phyloP scores from a whole-genome alignment of 495 filamentous ascomycete genomes.

The Xanthoparmelia taractica region DNA sequence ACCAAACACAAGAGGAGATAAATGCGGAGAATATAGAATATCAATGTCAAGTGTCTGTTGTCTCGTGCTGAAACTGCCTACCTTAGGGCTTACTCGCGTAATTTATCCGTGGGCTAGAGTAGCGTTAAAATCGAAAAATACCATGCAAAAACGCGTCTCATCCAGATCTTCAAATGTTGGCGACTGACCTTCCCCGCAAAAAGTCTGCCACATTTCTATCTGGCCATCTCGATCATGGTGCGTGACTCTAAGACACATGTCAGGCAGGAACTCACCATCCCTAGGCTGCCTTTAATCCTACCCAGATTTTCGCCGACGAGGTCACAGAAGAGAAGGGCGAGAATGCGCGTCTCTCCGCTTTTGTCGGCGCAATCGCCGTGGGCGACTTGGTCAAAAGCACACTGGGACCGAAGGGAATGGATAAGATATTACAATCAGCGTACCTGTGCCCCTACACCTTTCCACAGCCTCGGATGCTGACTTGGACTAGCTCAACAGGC shows the following conservation, averaged over 20 bases:
- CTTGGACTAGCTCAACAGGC: slow-evolving; percentile 65
- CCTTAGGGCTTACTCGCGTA: too few relatives aligned
- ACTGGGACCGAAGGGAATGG: slow-evolving; percentile 96
- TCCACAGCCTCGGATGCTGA: slow-evolving; percentile 19
- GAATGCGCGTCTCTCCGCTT: slow-evolving; percentile 95
- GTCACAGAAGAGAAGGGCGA: slow-evolving; percentile 97
- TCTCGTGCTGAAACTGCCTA: not conserved
- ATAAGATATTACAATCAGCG: slow-evolving; percentile 98
- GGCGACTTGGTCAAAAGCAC: slow-evolving; percentile 97
- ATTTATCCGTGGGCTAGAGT: not conserved
- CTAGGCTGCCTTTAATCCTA: slow-evolving; percentile 56
- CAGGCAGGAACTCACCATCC: not conserved
- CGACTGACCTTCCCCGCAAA: slow-evolving; percentile 4
- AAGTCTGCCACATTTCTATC: not conserved
- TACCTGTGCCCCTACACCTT: slow-evolving; percentile 38
- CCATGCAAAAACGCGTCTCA: not conserved
- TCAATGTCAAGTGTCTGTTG: not conserved
- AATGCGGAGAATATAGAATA: too few relatives aligned
- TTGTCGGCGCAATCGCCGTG: slow-evolving; percentile 95
- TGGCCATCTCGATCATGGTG: slow-evolving; percentile 10
- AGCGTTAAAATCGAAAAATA: not conserved
- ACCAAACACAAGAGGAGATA: too few relatives aligned
- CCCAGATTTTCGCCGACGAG: slow-evolving; percentile 97
- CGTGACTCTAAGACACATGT: not conserved
- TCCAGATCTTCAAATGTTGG: not conserved